phyloP scores from a whole-genome alignment of 2,329 filamentous ascomycete species.

The Penicillium sp. region DNA sequence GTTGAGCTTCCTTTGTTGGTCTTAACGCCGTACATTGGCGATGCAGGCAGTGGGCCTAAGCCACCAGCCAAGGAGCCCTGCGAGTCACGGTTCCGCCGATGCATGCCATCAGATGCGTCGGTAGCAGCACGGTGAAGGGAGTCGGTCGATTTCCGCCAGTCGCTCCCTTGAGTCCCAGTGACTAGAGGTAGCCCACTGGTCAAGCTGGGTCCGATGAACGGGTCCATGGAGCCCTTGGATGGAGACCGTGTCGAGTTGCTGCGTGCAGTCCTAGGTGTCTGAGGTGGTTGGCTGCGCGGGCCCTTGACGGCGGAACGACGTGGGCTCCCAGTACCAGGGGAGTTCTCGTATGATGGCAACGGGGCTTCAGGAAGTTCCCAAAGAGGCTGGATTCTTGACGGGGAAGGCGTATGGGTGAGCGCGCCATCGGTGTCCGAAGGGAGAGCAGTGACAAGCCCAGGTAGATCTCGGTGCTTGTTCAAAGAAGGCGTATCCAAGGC shows the following conservation, averaged over 20 bases:
- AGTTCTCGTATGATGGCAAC: conserved; percentile 27
- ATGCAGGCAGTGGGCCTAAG: conserved; percentile 8
- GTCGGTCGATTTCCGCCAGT: conserved; percentile 29
- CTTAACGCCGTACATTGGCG: conserved; percentile 5
- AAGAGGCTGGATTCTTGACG: conserved; percentile 24
- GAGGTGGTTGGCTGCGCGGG: conserved; percentile 32
- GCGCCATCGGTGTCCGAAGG: conserved; percentile 13
- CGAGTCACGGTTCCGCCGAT: conserved; percentile 12
- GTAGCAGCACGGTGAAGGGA: conserved; percentile 27
- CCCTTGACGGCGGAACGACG: conserved; percentile 35
- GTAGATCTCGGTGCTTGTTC: conserved; percentile 23
- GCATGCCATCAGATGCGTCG: conserved; percentile 15
- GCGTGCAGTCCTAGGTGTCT: conserved; percentile 7
- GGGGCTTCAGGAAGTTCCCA: conserved; percentile 26
- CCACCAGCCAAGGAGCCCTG: conserved; percentile 2
- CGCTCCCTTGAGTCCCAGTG: conserved; percentile 23
- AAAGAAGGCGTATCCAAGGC: conserved; percentile 13
- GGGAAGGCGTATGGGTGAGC: conserved; percentile 31
- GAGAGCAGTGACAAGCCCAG: conserved; percentile 28
- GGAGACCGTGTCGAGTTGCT: conserved; percentile 20
- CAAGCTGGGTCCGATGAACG: conserved; percentile 9
- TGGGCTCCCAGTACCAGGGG: conserved; percentile 27
- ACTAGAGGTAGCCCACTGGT: conserved; percentile 17
- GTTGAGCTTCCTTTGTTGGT: conserved; percentile 14
- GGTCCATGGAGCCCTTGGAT: conserved; percentile 12